These are phyloP conservation scores for Ophiocordyceps camponoti-saundersi DNA, from an alignment of 2,329 filamentous ascomycete genomes.

Conservation along the genomic window DNA sequence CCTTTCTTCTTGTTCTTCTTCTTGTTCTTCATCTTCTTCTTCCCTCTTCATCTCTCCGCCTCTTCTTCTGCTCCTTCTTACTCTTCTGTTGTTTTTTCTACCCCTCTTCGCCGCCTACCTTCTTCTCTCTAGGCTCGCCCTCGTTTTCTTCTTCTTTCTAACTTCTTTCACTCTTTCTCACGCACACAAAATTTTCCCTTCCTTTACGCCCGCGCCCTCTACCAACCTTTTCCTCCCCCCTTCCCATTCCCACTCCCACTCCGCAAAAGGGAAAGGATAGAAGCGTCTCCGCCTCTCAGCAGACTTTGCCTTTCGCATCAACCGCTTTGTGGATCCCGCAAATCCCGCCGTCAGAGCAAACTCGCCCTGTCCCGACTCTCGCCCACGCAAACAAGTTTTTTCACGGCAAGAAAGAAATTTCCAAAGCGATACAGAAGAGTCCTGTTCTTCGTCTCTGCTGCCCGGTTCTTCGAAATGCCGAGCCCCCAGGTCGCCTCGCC, in stretches of 20 bases:
- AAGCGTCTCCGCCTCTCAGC: background rate
- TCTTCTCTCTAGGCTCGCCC: too few relatives aligned
- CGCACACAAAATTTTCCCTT: too few relatives aligned
- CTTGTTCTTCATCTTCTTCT: too few relatives aligned
- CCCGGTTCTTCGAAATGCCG: slow-evolving; percentile 11
- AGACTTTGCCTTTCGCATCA: background rate
- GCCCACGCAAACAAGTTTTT: background rate
- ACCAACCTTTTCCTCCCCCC: too few relatives aligned
- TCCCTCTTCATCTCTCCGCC: background rate
- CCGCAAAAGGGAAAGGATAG: background rate
- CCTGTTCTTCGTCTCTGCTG: background rate
- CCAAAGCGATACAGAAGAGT: background rate
- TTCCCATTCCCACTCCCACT: background rate
- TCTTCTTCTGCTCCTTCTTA: background rate
- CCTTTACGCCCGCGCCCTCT: too few relatives aligned
- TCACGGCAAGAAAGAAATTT: background rate
- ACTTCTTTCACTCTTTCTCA: too few relatives aligned
- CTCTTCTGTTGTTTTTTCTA: too few relatives aligned
- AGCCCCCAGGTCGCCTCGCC: slow-evolving; percentile 22
- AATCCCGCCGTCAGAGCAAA: too few relatives aligned
- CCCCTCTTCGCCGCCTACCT: too few relatives aligned
- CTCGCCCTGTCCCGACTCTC: too few relatives aligned
- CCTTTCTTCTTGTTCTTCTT: background rate
- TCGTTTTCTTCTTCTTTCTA: too few relatives aligned
- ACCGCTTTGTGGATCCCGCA: too few relatives aligned